Conservation (phyloP, 208 protist species). For the Trypanosoma brucei region DNA sequence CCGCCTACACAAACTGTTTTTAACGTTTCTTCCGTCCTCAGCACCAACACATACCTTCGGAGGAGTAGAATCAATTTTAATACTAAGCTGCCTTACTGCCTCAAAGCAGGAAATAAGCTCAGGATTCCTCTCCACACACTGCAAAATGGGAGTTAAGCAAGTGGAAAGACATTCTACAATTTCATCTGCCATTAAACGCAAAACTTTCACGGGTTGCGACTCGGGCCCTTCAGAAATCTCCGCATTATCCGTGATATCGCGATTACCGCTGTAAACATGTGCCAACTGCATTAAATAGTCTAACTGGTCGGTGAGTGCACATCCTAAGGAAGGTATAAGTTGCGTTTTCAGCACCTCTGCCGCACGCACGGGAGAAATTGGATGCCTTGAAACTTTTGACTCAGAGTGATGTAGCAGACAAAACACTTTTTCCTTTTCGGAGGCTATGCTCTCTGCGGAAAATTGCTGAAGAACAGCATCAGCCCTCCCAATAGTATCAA, state of each 20-base stretch:
- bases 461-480: constrained; percentile 57
- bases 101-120: constrained; percentile 38
- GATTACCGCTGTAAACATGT: not conserved
- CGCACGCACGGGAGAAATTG: constrained; percentile 13
- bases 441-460: constrained; percentile 27
- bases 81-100: constrained; percentile 34
- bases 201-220: constrained; percentile 4
- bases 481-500: constrained; percentile 58
- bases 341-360: constrained; percentile 22
- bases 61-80: constrained; percentile 5
- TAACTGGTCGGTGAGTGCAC: constrained; percentile 23
- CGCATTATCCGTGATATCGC: not conserved
- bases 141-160: constrained; percentile 18
- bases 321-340: constrained; percentile 20
- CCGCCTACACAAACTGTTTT: not conserved
- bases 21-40: constrained; percentile 8
- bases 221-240: constrained; percentile 6
- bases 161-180: constrained; percentile 8
- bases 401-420: constrained; percentile 10
- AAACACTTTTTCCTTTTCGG: constrained; percentile 24
- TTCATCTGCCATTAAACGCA: constrained; percentile 21
- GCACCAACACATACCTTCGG: not conserved
- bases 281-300: constrained; percentile 21
- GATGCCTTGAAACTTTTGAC: not conserved
- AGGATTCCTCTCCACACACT: constrained; percentile 18